phyloP scores from a whole-genome alignment of 1,284 basidiomycete species.

The Trametes pubescens region DNA sequence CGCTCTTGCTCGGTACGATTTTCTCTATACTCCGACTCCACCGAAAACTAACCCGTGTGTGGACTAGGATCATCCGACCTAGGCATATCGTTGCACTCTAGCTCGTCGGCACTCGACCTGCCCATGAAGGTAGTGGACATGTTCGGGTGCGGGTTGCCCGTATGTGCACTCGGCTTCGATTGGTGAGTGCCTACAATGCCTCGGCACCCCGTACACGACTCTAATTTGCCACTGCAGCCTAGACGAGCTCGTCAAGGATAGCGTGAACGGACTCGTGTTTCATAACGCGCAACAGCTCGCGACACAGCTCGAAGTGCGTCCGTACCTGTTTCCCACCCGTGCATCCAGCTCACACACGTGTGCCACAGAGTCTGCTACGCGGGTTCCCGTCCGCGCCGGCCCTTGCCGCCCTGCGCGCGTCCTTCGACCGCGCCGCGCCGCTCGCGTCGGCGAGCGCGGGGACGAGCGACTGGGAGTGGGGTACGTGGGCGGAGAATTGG shows the following conservation, averaged over 20 bases:
- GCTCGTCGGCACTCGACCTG: conserved; percentile 90
- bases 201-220: neutral
- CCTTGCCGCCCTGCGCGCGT: conserved; percentile 59
- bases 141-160: conserved; percentile 96
- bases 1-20: conserved; percentile 74
- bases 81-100: conserved; percentile 91
- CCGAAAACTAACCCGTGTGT: neutral
- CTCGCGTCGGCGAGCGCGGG: conserved; percentile 24
- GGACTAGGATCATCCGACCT: conserved; percentile 86
- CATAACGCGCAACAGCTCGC: conserved; percentile 74
- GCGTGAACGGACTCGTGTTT: conserved; percentile 87
- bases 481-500: conserved; percentile 90
- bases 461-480: conserved; percentile 63
- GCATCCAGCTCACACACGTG: neutral
- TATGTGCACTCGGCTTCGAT: conserved; percentile 88
- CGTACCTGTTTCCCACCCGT: neutral
- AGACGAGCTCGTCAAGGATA: conserved; percentile 86
- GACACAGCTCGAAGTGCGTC: conserved; percentile 72
- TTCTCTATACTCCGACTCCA: too few species aligned
- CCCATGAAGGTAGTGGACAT: conserved; percentile 99
- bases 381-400: conserved; percentile 65
- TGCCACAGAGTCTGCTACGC: conserved; percentile 51
- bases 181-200: conserved; percentile 62
- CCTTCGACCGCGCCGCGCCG: conserved; percentile 42
- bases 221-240: conserved; percentile 58